phyloP scores from a whole-genome alignment of 805 yeast species.

The Maudiozyma saulgeensis region DNA sequence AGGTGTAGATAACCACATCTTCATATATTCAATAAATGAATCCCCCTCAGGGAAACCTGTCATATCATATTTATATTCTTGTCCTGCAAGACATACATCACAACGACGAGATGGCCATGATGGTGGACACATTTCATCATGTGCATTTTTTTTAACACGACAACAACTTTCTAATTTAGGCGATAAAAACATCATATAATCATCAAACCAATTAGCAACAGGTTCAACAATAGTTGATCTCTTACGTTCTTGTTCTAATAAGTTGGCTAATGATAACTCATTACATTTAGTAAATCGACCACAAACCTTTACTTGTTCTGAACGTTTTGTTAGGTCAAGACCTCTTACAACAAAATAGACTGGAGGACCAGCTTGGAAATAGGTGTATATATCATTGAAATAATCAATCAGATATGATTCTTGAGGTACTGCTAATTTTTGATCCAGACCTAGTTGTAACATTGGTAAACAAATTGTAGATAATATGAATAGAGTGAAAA shows the following conservation, averaged over 20 bases:
- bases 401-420: constrained; percentile 76
- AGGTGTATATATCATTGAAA: constrained; percentile 63
- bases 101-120: constrained; percentile 64
- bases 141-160: constrained; percentile 46
- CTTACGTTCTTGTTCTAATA: constrained; percentile 75
- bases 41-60: constrained; percentile 70
- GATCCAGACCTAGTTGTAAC: constrained; percentile 76
- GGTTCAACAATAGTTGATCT: constrained; percentile 72
- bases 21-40: constrained; percentile 62
- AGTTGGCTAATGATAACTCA: constrained; percentile 65
- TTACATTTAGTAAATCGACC: constrained; percentile 83
- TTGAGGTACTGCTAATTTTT: constrained; percentile 74
- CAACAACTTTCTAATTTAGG: constrained; percentile 86
- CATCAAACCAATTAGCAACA: constrained; percentile 88
- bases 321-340: constrained; percentile 50
- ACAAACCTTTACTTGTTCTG: constrained; percentile 65
- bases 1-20: constrained; percentile 74
- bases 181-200: constrained; percentile 75
- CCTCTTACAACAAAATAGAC: constrained; percentile 73
- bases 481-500: constrained; percentile 54
- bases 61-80: constrained; percentile 64
- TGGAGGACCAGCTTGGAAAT: constrained; percentile 86
- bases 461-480: constrained; percentile 63
- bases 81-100: constrained; percentile 57
- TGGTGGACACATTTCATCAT: constrained; percentile 50